phyloP scores from a whole-genome alignment of 805 yeast genomes.

The Nakazawaea molendinolei region DNA sequence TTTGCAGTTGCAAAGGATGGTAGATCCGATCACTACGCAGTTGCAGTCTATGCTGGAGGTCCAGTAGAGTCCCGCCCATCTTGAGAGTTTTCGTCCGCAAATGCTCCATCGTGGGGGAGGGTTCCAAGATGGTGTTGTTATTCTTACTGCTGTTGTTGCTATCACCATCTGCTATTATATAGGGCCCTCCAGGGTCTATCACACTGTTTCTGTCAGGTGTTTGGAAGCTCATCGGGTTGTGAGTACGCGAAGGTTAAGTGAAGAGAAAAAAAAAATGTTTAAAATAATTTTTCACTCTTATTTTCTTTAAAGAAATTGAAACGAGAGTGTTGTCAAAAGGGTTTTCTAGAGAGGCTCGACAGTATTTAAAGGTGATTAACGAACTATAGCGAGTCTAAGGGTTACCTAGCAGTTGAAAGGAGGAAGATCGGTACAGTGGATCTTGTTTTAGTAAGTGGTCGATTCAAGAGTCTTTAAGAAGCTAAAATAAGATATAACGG shows the following conservation, averaged over 20 bases:
- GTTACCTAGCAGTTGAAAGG: no score
- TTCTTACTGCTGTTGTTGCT: no score
- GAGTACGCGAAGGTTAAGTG: neutral
- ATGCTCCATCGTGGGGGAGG: constrained; percentile 9
- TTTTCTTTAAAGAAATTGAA: no score
- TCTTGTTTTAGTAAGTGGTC: no score
- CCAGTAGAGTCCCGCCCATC: no score
- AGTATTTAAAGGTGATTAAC: no score
- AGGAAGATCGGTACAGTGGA: no score
- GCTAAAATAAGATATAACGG: no score
- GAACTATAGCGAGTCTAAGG: no score
- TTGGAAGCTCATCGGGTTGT: constrained; percentile 4
- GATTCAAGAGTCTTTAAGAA: no score
- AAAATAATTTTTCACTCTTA: neutral
- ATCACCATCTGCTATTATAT: neutral
- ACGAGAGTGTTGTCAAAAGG: no score
- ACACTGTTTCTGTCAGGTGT: constrained; percentile 5
- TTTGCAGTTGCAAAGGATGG: constrained; percentile 1
- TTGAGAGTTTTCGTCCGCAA: constrained; percentile 4
- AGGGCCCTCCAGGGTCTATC: neutral
- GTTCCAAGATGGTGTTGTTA: constrained; percentile 4
- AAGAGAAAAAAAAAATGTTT: neutral
- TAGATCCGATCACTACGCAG: constrained; percentile 1
- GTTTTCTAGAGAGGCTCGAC: no score
- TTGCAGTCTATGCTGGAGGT: constrained; percentile 3